A percentile compares a stretch with the other conserved stretches of the same genome.
Evolutionary conservation across 1,284 basidiomycete species (phyloP).

Genomic region (Apiotrichum domesticum): DNA sequence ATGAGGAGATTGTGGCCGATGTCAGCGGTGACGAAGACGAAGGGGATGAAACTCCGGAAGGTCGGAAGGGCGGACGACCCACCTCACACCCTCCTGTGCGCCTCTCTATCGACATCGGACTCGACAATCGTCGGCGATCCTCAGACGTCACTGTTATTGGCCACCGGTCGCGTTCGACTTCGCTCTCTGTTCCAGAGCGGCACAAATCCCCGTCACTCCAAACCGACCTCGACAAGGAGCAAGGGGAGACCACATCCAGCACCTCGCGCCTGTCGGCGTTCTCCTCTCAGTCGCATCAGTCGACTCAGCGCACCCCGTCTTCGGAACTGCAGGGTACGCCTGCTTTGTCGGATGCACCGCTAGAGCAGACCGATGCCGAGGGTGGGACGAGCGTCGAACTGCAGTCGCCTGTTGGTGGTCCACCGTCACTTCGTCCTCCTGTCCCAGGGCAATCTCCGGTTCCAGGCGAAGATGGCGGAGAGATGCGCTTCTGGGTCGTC

Average conservation of each 20-base stretch:
- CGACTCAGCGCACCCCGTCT: not conserved
- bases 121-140: slow-evolving; percentile 12
- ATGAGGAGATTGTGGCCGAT: slow-evolving; percentile 33
- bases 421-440: not conserved
- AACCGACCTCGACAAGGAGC: slow-evolving; percentile 39
- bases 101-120: not conserved
- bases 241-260: slow-evolving; percentile 3
- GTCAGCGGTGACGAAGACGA: slow-evolving; percentile 38
- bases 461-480: slow-evolving; percentile 14
- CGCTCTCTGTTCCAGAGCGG: slow-evolving; percentile 10
- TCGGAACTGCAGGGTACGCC: not conserved
- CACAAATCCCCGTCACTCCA: slow-evolving; percentile 35
- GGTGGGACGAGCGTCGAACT: not conserved
- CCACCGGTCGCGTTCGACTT: not conserved
- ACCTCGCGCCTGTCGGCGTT: slow-evolving; percentile 3
- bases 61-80: slow-evolving; percentile 8
- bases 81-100: slow-evolving; percentile 2
- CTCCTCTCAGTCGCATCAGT: slow-evolving; percentile 16
- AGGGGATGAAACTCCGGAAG: not conserved
- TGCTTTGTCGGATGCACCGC: not conserved
- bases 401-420: not conserved
- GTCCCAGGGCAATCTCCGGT: not conserved
- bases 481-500: slow-evolving; percentile 42
- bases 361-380: slow-evolving; percentile 1
- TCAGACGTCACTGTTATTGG: slow-evolving; percentile 2